Evolutionary conservation across 2,329 filamentous ascomycete genomes (phyloP).

Genomic region (Fusarium tjaetaba): DNA sequence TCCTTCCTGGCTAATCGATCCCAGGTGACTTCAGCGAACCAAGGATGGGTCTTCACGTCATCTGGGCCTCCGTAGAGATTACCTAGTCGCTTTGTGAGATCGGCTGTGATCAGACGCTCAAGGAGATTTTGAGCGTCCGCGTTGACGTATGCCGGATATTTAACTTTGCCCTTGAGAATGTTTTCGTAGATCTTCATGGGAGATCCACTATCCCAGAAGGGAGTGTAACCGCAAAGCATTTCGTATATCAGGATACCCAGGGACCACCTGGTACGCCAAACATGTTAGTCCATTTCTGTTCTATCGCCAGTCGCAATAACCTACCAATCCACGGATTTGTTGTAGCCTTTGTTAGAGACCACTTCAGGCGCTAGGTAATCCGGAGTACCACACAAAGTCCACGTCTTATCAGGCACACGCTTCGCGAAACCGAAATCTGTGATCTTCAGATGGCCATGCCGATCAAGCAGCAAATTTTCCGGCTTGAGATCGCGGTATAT

Average conservation of each 20-base stretch:
- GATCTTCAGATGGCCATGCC: slow-evolving; percentile 95
- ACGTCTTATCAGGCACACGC: slow-evolving; percentile 97
- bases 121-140: slow-evolving; percentile 93
- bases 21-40: slow-evolving; percentile 99
- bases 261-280: slow-evolving; percentile 81
- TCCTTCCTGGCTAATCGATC: slow-evolving; percentile 93
- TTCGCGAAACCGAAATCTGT: slow-evolving; percentile 99
- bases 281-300: slow-evolving; percentile 8
- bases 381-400: slow-evolving; percentile 97
- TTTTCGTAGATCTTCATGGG: slow-evolving; percentile 99
- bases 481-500: slow-evolving; percentile 98
- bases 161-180: slow-evolving; percentile 93
- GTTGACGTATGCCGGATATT: slow-evolving; percentile 96
- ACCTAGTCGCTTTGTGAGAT: slow-evolving; percentile 92
- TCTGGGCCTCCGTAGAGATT: slow-evolving; percentile 91
- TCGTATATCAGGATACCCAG: slow-evolving; percentile 98
- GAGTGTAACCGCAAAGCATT: slow-evolving; percentile 99
- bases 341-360: slow-evolving; percentile 99
- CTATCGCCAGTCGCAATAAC: slow-evolving; percentile 47
- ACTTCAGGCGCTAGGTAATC: slow-evolving; percentile 98
- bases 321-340: slow-evolving; percentile 99
- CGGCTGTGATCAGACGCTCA: slow-evolving; percentile 90
- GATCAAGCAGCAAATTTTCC: slow-evolving; percentile 90
- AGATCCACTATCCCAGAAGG: slow-evolving; percentile 97
- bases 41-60: slow-evolving; percentile 94